These are phyloP conservation scores for Papilionanthe hybrid DNA, from an alignment of 116 monocot species.

Conservation along the genomic window DNA sequence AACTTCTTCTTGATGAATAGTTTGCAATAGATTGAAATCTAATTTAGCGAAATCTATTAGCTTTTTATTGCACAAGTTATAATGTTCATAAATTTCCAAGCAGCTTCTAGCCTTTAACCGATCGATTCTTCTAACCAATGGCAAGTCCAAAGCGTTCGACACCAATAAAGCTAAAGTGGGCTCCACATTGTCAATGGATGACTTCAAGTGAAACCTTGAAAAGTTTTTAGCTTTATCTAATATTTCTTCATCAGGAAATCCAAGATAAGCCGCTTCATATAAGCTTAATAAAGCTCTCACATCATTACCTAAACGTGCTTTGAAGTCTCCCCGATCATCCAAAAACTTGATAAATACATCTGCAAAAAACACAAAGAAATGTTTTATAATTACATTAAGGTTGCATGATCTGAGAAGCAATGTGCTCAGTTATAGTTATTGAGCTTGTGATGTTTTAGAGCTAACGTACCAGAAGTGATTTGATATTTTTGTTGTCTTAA, in stretches of 20 bases:
- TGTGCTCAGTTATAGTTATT: neutral
- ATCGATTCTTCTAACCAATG: neutral
- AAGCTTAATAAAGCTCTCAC: slow-evolving; percentile 29
- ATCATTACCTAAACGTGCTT: no score
- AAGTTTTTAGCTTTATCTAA: slow-evolving; percentile 22
- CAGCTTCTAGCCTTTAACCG: neutral
- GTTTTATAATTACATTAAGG: neutral
- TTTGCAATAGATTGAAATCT: neutral
- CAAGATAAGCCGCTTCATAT: slow-evolving; percentile 27
- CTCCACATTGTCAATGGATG: neutral
- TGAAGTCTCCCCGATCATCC: slow-evolving; percentile 16
- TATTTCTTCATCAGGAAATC: slow-evolving; percentile 10
- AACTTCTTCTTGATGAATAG: neutral
- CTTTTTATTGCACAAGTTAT: neutral
- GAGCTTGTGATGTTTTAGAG: no score
- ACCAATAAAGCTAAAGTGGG: neutral
- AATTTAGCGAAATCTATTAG: neutral
- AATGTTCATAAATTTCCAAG: neutral
- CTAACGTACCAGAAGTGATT: no score
- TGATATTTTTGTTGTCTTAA: slow-evolving; percentile 8
- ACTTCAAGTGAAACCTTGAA: neutral
- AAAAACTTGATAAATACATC: slow-evolving; percentile 23
- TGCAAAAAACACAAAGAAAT: neutral
- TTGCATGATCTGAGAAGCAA: no score
- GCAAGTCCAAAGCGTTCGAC: neutral